phyloP scores from a whole-genome alignment of 176 grass and related monocot genomes.

The Ananas comosus region DNA sequence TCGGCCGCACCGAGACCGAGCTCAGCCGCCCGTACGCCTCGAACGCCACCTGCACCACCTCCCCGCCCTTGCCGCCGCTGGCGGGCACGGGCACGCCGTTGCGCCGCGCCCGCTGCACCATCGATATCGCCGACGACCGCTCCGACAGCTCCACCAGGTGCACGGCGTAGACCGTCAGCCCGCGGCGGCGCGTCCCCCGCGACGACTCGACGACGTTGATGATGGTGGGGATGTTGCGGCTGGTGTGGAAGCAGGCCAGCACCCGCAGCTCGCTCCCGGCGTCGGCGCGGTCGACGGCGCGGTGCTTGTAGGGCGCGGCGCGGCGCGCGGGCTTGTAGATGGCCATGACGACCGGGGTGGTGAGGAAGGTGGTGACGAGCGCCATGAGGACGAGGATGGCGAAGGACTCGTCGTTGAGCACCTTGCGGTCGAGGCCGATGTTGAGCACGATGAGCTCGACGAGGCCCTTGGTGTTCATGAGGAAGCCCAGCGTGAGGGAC shows the following conservation, averaged over 20 bases:
- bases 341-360: slow-evolving; percentile 58
- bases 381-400: slow-evolving; percentile 85
- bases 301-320: slow-evolving; percentile 49
- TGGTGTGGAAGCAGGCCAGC: slow-evolving; percentile 71
- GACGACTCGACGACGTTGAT: slow-evolving; percentile 73
- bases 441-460: slow-evolving; percentile 82
- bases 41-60: slow-evolving; percentile 63
- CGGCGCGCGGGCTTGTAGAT: slow-evolving; percentile 64
- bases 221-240: slow-evolving; percentile 50
- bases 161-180: slow-evolving; percentile 57
- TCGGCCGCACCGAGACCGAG: slow-evolving; percentile 42
- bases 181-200: slow-evolving; percentile 27
- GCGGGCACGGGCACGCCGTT: slow-evolving; percentile 49
- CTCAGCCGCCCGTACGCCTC: slow-evolving; percentile 72
- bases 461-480: slow-evolving; percentile 84
- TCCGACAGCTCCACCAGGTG: slow-evolving; percentile 78
- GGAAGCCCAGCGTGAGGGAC: slow-evolving; percentile 45
- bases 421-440: slow-evolving; percentile 62
- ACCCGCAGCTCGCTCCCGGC: slow-evolving; percentile 40
- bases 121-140: slow-evolving; percentile 54
- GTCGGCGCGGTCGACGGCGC: slow-evolving; percentile 30
- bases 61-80: slow-evolving; percentile 11
- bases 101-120: slow-evolving; percentile 52
- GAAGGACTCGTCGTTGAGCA: slow-evolving; percentile 66
- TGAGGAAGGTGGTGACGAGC: slow-evolving; percentile 76